These are phyloP conservation scores for Fraxinus xanthoxyloides DNA, from an alignment of 305 asterid species.

Conservation along the genomic window DNA sequence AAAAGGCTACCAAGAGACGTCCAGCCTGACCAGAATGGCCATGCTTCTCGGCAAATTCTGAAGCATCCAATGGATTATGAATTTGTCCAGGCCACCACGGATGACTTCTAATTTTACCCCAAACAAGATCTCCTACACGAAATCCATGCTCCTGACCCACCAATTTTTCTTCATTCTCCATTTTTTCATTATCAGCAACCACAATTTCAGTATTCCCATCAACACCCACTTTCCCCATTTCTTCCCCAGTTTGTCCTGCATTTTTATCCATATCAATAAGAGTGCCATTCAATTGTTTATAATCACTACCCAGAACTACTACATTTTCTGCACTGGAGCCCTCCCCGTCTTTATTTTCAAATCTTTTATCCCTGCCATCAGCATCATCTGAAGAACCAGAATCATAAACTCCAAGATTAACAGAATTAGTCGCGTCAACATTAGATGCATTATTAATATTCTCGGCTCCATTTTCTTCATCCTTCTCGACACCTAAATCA, in stretches of 20 bases:
- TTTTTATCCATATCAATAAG: background rate
- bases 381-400: background rate
- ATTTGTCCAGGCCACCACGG: slow-evolving; percentile 76
- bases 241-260: slow-evolving; percentile 11
- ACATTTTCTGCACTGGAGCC: background rate
- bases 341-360: background rate
- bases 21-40: slow-evolving; percentile 40
- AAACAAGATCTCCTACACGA: slow-evolving; percentile 63
- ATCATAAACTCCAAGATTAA: background rate
- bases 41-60: slow-evolving; percentile 45
- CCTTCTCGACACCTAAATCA: background rate
- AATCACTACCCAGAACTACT: background rate
- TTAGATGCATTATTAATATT: background rate
- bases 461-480: background rate
- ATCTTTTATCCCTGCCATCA: background rate
- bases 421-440: background rate
- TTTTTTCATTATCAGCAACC: background rate
- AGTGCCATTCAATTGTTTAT: background rate
- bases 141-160: slow-evolving; percentile 24
- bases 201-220: background rate
- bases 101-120: slow-evolving; percentile 53
- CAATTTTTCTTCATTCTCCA: slow-evolving; percentile 21
- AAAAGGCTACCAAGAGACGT: slow-evolving; percentile 47
- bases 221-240: background rate
- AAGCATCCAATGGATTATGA: slow-evolving; percentile 45